Percentiles rank a stretch among this genome's conserved stretches.
phyloP scores from a whole-genome alignment of 768 basidiomycete genomes.

The Xerocomellus intermedius region DNA sequence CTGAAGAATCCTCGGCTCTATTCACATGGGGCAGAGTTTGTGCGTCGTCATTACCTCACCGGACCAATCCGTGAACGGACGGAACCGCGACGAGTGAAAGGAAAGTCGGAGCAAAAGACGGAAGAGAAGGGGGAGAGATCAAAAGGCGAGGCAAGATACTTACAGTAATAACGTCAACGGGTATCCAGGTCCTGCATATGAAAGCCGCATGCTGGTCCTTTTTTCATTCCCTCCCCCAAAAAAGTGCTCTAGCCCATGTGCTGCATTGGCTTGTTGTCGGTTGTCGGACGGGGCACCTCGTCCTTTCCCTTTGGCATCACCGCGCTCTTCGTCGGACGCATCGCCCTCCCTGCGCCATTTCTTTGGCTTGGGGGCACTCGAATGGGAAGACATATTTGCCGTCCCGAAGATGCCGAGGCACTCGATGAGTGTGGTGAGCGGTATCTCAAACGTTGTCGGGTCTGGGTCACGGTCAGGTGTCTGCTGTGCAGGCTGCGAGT shows the following conservation, averaged over 20 bases:
- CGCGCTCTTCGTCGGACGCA: constrained; percentile 40
- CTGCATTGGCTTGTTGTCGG: constrained; percentile 18
- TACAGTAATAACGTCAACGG: constrained; percentile 80
- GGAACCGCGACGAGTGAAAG: not conserved
- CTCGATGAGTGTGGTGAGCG: constrained; percentile 80
- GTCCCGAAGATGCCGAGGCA: constrained; percentile 94
- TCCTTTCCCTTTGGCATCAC: constrained; percentile 36
- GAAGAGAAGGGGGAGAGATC: not conserved
- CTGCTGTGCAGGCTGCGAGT: constrained; percentile 19
- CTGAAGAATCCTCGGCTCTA: constrained; percentile 75
- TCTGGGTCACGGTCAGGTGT: constrained; percentile 14
- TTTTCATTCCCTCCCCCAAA: constrained; percentile 53
- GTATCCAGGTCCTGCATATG: constrained; percentile 74
- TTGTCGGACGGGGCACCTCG: constrained; percentile 6
- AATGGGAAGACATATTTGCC: constrained; percentile 41
- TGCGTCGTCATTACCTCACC: constrained; percentile 4
- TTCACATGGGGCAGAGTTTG: not conserved
- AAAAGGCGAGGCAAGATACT: constrained; percentile 29
- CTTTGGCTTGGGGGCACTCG: constrained; percentile 40
- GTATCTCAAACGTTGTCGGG: constrained; percentile 69
- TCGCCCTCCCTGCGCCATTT: constrained; percentile 50
- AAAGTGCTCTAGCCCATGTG: constrained; percentile 51
- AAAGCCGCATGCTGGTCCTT: constrained; percentile 82
- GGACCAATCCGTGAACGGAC: constrained; percentile 1
- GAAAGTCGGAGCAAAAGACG: not conserved